phyloP scores from a whole-genome alignment of 2,329 filamentous ascomycete species.

The Ascochyta fabae region DNA sequence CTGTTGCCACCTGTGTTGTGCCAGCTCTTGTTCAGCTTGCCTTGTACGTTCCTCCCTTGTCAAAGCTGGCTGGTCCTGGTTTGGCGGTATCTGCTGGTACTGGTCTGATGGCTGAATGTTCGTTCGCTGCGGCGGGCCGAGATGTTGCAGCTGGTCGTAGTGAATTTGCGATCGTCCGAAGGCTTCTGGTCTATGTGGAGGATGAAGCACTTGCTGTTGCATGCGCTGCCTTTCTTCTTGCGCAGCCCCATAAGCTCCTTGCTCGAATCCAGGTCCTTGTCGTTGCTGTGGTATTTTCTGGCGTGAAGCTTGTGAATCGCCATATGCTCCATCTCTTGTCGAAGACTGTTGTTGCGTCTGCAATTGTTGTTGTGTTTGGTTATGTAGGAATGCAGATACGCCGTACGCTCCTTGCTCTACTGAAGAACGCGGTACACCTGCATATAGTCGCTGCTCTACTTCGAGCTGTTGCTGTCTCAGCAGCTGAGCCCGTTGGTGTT shows the following conservation, averaged over 20 bases:
- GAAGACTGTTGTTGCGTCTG: constrained; percentile 10
- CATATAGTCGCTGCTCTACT: not conserved
- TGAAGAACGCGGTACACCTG: not conserved
- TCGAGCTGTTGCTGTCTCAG: constrained; percentile 17
- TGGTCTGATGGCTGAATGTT: constrained; percentile 3
- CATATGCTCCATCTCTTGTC: not conserved
- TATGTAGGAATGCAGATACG: constrained; percentile 7
- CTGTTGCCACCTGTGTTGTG: constrained; percentile 14
- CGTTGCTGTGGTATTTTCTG: constrained; percentile 14
- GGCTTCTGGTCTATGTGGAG: constrained; percentile 6
- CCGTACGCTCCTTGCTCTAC: constrained; percentile 4
- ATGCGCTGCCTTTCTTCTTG: constrained; percentile 24
- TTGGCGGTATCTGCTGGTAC: constrained; percentile 1
- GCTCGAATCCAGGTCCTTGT: not conserved
- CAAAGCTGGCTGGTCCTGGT: constrained; percentile 12
- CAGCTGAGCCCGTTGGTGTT: constrained; percentile 18
- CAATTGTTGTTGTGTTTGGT: constrained; percentile 6
- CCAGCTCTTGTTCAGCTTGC: constrained; percentile 10
- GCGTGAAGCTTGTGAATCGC: constrained; percentile 7
- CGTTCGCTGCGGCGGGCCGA: constrained; percentile 11
- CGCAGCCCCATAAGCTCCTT: constrained; percentile 5
- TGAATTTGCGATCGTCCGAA: constrained; percentile 15
- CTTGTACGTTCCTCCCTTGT: constrained; percentile 10
- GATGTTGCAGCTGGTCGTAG: constrained; percentile 14
- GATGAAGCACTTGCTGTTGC: constrained; percentile 17